Conservation (phyloP, 2,329 filamentous ascomycete genomes). For the Ophiocordyceps robertsii region DNA sequence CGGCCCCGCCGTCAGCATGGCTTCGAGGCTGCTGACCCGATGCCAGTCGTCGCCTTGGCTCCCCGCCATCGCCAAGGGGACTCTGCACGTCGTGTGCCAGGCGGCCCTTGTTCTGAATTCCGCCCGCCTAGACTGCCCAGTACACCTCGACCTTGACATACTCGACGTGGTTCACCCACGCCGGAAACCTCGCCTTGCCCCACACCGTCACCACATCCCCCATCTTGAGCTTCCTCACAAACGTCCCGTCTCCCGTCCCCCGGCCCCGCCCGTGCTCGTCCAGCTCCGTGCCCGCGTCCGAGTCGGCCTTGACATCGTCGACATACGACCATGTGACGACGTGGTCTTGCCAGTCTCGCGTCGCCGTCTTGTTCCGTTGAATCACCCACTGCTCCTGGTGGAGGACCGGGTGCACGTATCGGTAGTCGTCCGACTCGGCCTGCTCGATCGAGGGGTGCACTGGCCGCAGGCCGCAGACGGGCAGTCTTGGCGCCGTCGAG, state of each 20-base stretch:
- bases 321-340: conserved; percentile 38
- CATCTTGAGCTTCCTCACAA: conserved; percentile 40
- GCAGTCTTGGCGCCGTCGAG: conserved; percentile 10
- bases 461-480: conserved; percentile 22
- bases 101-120: background rate
- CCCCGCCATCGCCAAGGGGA: background rate
- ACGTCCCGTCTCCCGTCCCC: conserved; percentile 37
- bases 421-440: conserved; percentile 8
- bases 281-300: conserved; percentile 23
- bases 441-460: conserved; percentile 17
- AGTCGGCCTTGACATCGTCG: conserved; percentile 32
- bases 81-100: background rate
- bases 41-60: too few relatives aligned
- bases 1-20: too few relatives aligned
- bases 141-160: conserved; percentile 41
- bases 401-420: conserved; percentile 24
- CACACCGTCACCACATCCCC: conserved; percentile 50
- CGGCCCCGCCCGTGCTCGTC: conserved; percentile 32
- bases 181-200: conserved; percentile 42
- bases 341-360: conserved; percentile 22
- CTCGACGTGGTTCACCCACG: conserved; percentile 39
- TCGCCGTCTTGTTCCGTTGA: conserved; percentile 31
- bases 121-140: conserved; percentile 32
- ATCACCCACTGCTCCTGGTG: conserved; percentile 26
- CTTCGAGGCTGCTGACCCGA: too few relatives aligned